A percentile compares a stretch with the other conserved stretches of the same genome.
Evolutionary conservation across 768 basidiomycete species (phyloP).

Genomic region (Suillus subluteus): DNA sequence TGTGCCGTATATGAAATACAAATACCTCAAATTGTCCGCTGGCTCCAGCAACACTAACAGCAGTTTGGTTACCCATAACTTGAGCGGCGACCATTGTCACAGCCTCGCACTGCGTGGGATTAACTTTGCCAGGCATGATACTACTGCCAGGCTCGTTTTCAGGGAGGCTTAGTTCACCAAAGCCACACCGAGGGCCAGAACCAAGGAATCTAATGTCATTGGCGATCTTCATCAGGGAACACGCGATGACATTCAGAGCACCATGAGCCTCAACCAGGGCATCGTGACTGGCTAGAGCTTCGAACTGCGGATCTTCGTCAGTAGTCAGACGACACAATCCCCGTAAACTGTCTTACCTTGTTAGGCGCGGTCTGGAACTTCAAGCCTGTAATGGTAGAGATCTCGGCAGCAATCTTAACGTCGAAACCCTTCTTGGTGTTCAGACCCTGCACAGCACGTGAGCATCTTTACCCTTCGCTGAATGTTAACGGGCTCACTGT

Average conservation of each 20-base stretch:
- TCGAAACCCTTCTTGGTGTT: conserved; percentile 98
- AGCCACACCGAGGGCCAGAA: conserved; percentile 95
- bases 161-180: conserved; percentile 92
- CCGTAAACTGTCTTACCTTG: conserved; percentile 61
- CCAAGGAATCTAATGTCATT: conserved; percentile 98
- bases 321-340: neutral
- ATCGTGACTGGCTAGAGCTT: conserved; percentile 97
- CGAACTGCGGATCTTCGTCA: conserved; percentile 62
- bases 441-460: conserved; percentile 64
- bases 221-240: conserved; percentile 98
- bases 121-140: conserved; percentile 99
- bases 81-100: conserved; percentile 99
- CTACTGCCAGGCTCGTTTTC: conserved; percentile 99
- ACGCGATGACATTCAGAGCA: conserved; percentile 94
- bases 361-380: conserved; percentile 97
- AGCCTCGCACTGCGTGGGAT: conserved; percentile 99
- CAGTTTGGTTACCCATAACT: conserved; percentile 96
- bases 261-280: conserved; percentile 97
- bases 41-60: conserved; percentile 89
- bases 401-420: conserved; percentile 88
- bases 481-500: conserved; percentile 61
- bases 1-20: conserved; percentile 9
- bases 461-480: conserved; percentile 5
- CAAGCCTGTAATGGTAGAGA: conserved; percentile 88
- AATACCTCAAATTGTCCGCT: conserved; percentile 97